Conservation (phyloP, 306 rosid genomes). For the Castanea mollissima region DNA sequence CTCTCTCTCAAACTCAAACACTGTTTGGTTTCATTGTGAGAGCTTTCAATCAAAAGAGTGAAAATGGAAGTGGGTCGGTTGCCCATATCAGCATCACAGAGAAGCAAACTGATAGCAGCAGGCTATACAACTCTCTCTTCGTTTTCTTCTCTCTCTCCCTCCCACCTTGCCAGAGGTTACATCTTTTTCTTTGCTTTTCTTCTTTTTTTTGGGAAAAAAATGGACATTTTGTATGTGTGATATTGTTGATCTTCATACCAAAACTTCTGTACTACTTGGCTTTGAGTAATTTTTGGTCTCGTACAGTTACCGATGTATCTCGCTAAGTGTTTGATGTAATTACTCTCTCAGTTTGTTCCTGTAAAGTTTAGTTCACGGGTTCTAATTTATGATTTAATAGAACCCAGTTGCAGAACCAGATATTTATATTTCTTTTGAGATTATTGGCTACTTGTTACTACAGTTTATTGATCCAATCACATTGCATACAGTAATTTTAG, state of each 20-base stretch:
- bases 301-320: neutral
- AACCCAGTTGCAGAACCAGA: too few species aligned
- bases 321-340: slow-evolving; percentile 12
- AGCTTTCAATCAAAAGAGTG: too few species aligned
- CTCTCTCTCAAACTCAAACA: neutral
- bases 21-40: too few species aligned
- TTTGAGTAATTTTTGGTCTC: neutral
- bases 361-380: neutral
- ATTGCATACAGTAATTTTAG: neutral
- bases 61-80: slow-evolving; percentile 78
- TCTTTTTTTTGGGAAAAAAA: too few species aligned
- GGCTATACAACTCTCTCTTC: slow-evolving; percentile 64
- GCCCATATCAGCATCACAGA: slow-evolving; percentile 70
- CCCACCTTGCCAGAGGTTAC: slow-evolving; percentile 70
- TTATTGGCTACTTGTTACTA: neutral
- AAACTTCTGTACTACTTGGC: neutral
- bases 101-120: slow-evolving; percentile 76
- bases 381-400: too few species aligned
- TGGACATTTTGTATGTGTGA: too few species aligned
- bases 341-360: neutral
- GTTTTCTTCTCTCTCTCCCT: slow-evolving; percentile 48
- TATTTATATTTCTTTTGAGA: neutral
- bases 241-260: neutral
- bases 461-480: neutral
- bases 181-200: neutral